Percentiles rank a stretch among this genome's conserved stretches.
phyloP scores from a whole-genome alignment of 2,329 filamentous ascomycete genomes.

The Ophiostoma angusticollis region DNA sequence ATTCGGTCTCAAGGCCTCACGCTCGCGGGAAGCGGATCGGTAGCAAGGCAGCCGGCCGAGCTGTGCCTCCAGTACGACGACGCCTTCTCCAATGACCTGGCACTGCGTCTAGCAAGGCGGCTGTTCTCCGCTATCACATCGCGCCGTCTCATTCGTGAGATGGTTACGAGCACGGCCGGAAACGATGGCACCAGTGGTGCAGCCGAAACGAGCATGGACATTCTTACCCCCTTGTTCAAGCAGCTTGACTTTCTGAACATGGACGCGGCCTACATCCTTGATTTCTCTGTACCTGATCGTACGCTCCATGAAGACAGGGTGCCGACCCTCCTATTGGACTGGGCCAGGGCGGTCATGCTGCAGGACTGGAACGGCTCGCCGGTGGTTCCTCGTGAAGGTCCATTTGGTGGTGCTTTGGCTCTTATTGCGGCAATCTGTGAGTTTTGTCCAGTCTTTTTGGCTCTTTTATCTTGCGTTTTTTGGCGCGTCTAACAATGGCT shows the following conservation, averaged over 20 bases:
- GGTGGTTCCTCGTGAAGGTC: conserved; percentile 53
- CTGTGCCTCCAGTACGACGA: conserved; percentile 51
- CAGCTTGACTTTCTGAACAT: conserved; percentile 40
- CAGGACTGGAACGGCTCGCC: conserved; percentile 70
- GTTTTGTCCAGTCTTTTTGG: conserved; percentile 21
- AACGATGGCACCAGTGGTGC: not conserved
- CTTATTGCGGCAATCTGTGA: conserved; percentile 61
- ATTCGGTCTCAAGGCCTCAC: conserved; percentile 42
- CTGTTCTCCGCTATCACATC: conserved; percentile 44
- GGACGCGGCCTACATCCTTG: conserved; percentile 31
- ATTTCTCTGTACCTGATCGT: conserved; percentile 38
- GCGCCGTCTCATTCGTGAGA: conserved; percentile 36
- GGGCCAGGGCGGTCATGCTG: conserved; percentile 62
- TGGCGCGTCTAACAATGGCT: conserved; percentile 9
- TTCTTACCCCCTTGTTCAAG: conserved; percentile 35
- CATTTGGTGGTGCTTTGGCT: conserved; percentile 65
- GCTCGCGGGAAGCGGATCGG: conserved; percentile 32
- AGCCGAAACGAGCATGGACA: conserved; percentile 24
- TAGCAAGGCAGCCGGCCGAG: conserved; percentile 32
- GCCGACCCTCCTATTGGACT: conserved; percentile 50
- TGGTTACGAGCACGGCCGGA: conserved; percentile 17
- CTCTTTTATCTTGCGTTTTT: not conserved
- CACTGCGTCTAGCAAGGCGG: conserved; percentile 44
- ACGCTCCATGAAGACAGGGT: conserved; percentile 43
- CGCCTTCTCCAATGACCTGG: conserved; percentile 47